Evolutionary conservation across 208 protist genomes (phyloP), one percentile per base, ranked within the genome.

Genomic region (Leishmania gerbilli): DNA sequence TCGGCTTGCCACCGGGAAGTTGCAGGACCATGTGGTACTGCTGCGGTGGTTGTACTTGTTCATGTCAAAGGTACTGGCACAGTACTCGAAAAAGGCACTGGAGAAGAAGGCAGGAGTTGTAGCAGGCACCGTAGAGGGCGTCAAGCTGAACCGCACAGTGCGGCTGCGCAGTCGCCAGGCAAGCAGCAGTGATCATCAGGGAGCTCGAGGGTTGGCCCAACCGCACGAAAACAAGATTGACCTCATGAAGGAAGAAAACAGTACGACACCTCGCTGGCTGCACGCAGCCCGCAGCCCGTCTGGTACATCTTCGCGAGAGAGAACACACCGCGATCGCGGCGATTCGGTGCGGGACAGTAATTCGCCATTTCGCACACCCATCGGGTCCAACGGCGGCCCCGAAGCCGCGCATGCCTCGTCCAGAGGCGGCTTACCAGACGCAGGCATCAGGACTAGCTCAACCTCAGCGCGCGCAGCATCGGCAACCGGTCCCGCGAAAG

Each of bases 31-130:
- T 81, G 78, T 97, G 34, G 49, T 82, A 53, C 82, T 96, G 40
- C 87, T 97, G 15, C 91, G 93, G 65, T 96, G 94, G 92, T 81
- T 95, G 77, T 91, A 92, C 77, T 67, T 86, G 40, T 95, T 96
- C 80, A 93, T 97, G 88, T 84, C 81, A 0, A 97, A 92, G 68
- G 84, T 95, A 51, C 76, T 97, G 17, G 84, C 84, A 2, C 83
- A 88, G 27, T 97, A 95, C 82, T 95, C 94, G 8, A 91, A 88
- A 60, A 71, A 79, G 7, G 88, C 91, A 13, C 64, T 95, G 79
- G 80, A 90, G 75, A 79, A 81, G 76, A 83, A 83, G 53, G 55
- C 79, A 2, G 78, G 79, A 40, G 51, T 60, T n/a, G 53, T 81
- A 53, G 58, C 79, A 2, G 78, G 83, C 9, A 71, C 45, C 0